These are phyloP conservation scores for Alternaria incomplexa DNA, from an alignment of 2,329 filamentous ascomycete species.

Conservation along the genomic window DNA sequence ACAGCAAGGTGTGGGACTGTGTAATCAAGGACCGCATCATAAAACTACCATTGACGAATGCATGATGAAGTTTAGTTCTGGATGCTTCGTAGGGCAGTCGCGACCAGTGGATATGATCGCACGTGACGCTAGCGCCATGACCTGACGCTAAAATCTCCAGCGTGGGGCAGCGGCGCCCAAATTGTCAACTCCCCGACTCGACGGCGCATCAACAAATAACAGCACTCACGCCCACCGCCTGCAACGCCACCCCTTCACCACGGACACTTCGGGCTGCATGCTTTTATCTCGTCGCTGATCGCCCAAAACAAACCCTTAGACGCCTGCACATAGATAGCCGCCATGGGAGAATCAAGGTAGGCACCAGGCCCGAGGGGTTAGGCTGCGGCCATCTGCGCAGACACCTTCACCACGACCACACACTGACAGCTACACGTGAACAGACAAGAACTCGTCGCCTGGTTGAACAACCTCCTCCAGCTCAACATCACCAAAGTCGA, in stretches of 20 bases:
- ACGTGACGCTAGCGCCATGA: conserved; percentile 14
- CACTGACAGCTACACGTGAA: conserved; percentile 23
- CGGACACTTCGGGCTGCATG: conserved; percentile 9
- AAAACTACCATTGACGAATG: neutral
- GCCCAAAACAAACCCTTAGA: conserved; percentile 1
- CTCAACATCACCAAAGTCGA: conserved; percentile 98
- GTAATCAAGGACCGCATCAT: neutral
- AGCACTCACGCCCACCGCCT: conserved; percentile 3
- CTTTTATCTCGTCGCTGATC: conserved; percentile 6
- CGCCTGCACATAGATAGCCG: conserved; percentile 17
- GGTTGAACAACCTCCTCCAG: conserved; percentile 97
- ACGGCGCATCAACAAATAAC: conserved; percentile 37
- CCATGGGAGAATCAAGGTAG: conserved; percentile 72
- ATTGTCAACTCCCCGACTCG: conserved; percentile 23
- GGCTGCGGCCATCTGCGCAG: conserved; percentile 1
- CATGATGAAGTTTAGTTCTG: neutral
- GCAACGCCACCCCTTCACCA: conserved; percentile 5
- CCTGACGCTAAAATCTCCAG: conserved; percentile 11
- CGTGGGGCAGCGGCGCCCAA: conserved; percentile 25
- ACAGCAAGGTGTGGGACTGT: neutral
- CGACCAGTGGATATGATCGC: neutral
- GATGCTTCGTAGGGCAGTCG: neutral
- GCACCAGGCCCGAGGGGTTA: conserved; percentile 46
- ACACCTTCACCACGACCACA: conserved; percentile 14
- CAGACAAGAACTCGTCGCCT: conserved; percentile 94